Base-by-base conservation (phyloP, 768 basidiomycete species). In the Suillus occidentalis region DNA sequence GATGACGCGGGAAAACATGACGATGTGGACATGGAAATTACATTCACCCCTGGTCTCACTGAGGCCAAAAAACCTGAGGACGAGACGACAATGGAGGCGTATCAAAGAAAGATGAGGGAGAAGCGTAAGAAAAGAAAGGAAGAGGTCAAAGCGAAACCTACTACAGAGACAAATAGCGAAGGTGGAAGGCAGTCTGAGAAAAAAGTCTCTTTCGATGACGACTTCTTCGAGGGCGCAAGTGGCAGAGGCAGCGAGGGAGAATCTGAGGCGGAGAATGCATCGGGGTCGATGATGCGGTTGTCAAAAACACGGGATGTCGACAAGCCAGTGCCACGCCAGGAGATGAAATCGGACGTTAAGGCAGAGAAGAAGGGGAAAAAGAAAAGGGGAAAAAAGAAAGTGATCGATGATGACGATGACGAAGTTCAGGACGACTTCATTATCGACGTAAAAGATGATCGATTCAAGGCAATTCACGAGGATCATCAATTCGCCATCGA, bases 401-500 rank as follows among this genome's bases (percentile, higher is more conserved):
- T 70, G 45, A 80, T 81, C 2, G 81, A 82, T 4, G 85, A 85
- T 25, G 84, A 85, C 28, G 84, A 85, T 36, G 76, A 77, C 56
- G 94, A 95, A 70, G 76, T 86, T 37, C 92, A 97, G 73, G 88
- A 89, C 60, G 86, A 89, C 65, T 99, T 99, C 75, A 75, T 82
- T 50, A 87, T 99, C 70, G 82, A 99, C 73, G 88, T 95, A 66
- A 84, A 85, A 70, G 97, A 99, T 72, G 85, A 89, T 12, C 89
- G 97, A 18, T 99, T 99, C 83, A 87, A 87, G 72, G 89, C 85
- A 25, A 72, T 99, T 52, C 91, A 95, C 70, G 94, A 97, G 69
- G 91, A 98, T 72, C 88, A 93, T 70, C 85, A 89, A 39, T 99
- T 93, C 68, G 96, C 97, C 0, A 95, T 99, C 68, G 97, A 99